phyloP scores from a whole-genome alignment of 2,329 filamentous ascomycete genomes.

The Stachybotrys chlorohalonatus region DNA sequence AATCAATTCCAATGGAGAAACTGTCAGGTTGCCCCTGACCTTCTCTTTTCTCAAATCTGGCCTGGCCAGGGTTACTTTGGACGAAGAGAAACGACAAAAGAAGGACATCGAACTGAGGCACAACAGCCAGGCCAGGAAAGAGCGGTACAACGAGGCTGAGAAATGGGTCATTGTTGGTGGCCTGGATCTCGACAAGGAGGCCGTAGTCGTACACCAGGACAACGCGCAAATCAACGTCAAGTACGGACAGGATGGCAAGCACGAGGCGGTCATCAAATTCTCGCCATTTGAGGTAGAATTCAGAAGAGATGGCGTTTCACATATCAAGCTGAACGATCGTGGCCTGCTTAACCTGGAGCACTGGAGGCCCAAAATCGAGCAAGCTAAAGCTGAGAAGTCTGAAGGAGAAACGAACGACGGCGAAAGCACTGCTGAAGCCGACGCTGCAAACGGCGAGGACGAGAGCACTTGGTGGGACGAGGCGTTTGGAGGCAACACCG shows the following conservation, averaged over 20 bases:
- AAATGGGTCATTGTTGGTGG: conserved; percentile 83
- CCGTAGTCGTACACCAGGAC: conserved; percentile 57
- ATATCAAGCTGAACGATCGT: conserved; percentile 84
- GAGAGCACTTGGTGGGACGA: conserved; percentile 98
- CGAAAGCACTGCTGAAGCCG: conserved; percentile 29
- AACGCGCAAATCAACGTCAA: conserved; percentile 63
- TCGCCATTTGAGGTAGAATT: conserved; percentile 82
- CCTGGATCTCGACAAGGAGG: conserved; percentile 60
- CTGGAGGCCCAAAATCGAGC: conserved; percentile 81
- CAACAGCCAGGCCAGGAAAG: conserved; percentile 75
- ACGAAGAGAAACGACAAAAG: conserved; percentile 84
- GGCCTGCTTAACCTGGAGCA: conserved; percentile 90
- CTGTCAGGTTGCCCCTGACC: conserved; percentile 71
- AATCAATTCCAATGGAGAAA: conserved; percentile 51
- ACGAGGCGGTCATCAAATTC: conserved; percentile 77
- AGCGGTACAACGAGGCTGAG: conserved; percentile 87
- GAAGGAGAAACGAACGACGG: conserved; percentile 19
- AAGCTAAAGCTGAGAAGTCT: conserved; percentile 45
- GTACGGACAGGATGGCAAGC: conserved; percentile 68
- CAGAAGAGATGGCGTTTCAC: conserved; percentile 68
- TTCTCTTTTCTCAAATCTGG: conserved; percentile 87
- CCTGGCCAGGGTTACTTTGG: conserved; percentile 75
- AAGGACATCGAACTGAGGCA: conserved; percentile 84
- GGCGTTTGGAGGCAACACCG: conserved; percentile 88
- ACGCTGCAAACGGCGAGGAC: conserved; percentile 48